A percentile compares a stretch with the other conserved stretches of the same genome.
Evolutionary conservation across 805 yeast genomes (phyloP).

Genomic region (Sungouiella blattae): DNA sequence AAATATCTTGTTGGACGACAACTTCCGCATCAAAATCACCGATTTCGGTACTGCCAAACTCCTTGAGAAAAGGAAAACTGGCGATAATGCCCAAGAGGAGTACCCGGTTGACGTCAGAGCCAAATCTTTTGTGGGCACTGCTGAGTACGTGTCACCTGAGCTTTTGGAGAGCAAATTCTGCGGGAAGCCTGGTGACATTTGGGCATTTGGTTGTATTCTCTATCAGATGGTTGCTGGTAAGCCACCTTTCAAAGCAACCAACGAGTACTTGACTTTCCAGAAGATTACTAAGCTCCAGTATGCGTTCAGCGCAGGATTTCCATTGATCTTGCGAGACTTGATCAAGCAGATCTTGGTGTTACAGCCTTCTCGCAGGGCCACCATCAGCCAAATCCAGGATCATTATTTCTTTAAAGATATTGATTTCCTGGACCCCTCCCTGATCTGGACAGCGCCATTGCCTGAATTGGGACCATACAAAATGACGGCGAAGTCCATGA

Average conservation of each 20-base stretch:
- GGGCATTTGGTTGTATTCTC: slow-evolving; percentile 61
- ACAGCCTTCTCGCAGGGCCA: slow-evolving; percentile 67
- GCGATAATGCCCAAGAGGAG: slow-evolving; percentile 33
- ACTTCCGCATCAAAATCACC: slow-evolving; percentile 63
- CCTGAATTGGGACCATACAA: slow-evolving; percentile 73
- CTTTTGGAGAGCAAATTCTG: slow-evolving; percentile 67
- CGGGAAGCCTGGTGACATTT: slow-evolving; percentile 57
- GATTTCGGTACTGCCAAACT: slow-evolving; percentile 85
- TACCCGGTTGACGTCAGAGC: slow-evolving; percentile 70
- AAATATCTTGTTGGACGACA: slow-evolving; percentile 62
- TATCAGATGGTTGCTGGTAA: slow-evolving; percentile 64
- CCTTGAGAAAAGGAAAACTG: slow-evolving; percentile 46
- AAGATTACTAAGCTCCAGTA: slow-evolving; percentile 75
- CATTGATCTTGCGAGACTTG: slow-evolving; percentile 55
- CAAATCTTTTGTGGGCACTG: slow-evolving; percentile 81
- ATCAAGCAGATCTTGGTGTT: slow-evolving; percentile 62
- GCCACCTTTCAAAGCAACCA: slow-evolving; percentile 80
- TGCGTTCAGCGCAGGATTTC: slow-evolving; percentile 67
- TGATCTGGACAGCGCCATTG: slow-evolving; percentile 65
- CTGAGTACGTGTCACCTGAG: slow-evolving; percentile 83
- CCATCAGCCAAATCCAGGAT: slow-evolving; percentile 52
- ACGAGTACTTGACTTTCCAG: slow-evolving; percentile 78
- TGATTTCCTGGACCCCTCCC: slow-evolving; percentile 62
- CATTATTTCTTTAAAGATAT: slow-evolving; percentile 70
- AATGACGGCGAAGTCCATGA: slow-evolving; percentile 74